Conservation (phyloP, 805 yeast species). For the Candida suzukii region DNA sequence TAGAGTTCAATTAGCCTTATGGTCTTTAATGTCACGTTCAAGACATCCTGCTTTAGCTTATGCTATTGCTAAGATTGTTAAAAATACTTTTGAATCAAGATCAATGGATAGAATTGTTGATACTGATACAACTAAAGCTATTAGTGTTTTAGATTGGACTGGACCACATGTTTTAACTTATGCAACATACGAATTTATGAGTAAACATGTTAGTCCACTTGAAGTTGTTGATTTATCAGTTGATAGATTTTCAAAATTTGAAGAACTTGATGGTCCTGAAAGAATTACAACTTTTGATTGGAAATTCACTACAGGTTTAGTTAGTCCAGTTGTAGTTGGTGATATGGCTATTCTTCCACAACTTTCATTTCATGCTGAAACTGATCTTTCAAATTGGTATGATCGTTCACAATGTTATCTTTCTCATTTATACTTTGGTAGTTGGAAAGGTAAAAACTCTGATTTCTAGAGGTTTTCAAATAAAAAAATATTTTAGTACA, state of each 20-base stretch:
- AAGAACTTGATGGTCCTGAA: constrained; percentile 7
- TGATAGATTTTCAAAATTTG: constrained; percentile 1
- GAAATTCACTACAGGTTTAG: constrained; percentile 12
- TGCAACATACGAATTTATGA: constrained; percentile 36
- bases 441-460: no score
- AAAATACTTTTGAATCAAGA: constrained; percentile 32
- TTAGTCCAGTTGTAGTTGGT: constrained; percentile 10
- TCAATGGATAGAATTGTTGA: background rate
- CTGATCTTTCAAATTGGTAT: no score
- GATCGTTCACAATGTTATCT: no score
- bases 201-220: constrained; percentile 13
- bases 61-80: constrained; percentile 39
- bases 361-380: no score
- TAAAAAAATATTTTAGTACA: no score
- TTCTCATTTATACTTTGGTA: no score
- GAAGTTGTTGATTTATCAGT: background rate
- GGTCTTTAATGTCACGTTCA: constrained; percentile 44
- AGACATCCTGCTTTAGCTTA: constrained; percentile 50
- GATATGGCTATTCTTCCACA: constrained; percentile 14
- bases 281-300: constrained; percentile 8
- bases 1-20: constrained; percentile 46
- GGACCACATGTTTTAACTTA: constrained; percentile 49
- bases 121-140: background rate
- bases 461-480: no score
- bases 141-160: constrained; percentile 37